Percentiles rank a stretch among this genome's conserved stretches.
Evolutionary conservation across 805 yeast species (phyloP).

Genomic region (Candida bentonensis): DNA sequence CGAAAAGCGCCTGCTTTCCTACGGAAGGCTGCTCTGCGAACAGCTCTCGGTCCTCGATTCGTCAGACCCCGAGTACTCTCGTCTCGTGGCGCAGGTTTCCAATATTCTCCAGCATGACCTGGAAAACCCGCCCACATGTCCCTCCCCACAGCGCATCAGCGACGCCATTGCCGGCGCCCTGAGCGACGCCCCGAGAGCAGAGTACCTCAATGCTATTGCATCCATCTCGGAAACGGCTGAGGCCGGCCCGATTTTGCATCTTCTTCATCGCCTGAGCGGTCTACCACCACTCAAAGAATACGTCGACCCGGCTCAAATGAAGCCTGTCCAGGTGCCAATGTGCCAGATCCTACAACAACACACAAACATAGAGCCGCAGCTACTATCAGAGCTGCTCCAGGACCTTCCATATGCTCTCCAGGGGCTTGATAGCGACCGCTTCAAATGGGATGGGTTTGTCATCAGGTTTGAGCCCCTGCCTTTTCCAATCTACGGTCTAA

Average conservation of each 20-base stretch:
- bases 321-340: no score
- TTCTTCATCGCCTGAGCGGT: not conserved
- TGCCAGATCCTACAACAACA: not conserved
- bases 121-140: not conserved
- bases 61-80: not conserved
- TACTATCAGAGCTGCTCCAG: not conserved
- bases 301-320: no score
- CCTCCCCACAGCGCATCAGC: not conserved
- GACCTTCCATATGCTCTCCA: not conserved
- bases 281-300: not conserved
- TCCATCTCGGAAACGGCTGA: not conserved
- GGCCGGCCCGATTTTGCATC: no score
- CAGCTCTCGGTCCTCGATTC: not conserved
- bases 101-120: not conserved
- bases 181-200: not conserved
- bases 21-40: not conserved
- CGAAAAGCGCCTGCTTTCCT: not conserved
- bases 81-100: not conserved
- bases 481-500: slow-evolving; percentile 39
- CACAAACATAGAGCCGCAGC: not conserved
- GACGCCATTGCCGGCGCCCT: not conserved
- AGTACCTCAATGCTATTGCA: not conserved
- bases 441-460: not conserved
- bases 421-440: not conserved
- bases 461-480: slow-evolving; percentile 22